Evolutionary conservation across 345 rosid species (phyloP).

Genomic region (Noccaea bulbosa): DNA sequence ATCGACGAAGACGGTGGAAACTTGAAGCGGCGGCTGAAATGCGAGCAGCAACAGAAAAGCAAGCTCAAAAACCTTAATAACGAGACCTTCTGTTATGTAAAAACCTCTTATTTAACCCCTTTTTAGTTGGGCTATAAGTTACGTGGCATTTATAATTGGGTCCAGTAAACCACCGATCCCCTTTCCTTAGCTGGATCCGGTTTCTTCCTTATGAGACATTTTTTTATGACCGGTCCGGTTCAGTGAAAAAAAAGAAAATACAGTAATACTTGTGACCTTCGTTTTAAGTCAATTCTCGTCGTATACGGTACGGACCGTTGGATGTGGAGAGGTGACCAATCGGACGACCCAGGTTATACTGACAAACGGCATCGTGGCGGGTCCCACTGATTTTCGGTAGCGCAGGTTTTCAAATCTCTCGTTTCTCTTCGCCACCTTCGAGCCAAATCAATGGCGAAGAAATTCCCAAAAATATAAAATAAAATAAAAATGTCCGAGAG

Average conservation of each 20-base stretch:
- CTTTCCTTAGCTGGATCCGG: background rate
- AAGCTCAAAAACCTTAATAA: background rate
- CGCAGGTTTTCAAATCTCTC: conserved; percentile 29
- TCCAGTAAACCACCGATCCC: background rate
- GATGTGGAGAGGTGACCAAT: conserved; percentile 28
- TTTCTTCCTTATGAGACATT: too few species aligned
- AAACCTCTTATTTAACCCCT: background rate
- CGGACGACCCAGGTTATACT: conserved; percentile 26
- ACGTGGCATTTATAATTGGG: background rate
- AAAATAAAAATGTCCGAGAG: background rate
- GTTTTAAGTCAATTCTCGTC: conserved; percentile 13
- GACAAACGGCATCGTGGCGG: conserved; percentile 41
- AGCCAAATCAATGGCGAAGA: conserved; percentile 39
- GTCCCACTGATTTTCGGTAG: conserved; percentile 33
- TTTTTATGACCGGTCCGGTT: background rate
- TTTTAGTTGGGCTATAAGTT: background rate
- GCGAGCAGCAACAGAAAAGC: background rate
- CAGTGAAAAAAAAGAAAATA: too few species aligned
- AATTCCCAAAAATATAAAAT: background rate
- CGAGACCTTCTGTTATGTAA: background rate
- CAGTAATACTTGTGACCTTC: too few species aligned
- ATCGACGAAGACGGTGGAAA: background rate
- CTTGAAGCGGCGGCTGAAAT: background rate
- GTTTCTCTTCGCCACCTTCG: conserved; percentile 28
- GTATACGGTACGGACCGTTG: conserved; percentile 15